Conservation (phyloP, 129 eudicot species). For the Solidago caesia region DNA sequence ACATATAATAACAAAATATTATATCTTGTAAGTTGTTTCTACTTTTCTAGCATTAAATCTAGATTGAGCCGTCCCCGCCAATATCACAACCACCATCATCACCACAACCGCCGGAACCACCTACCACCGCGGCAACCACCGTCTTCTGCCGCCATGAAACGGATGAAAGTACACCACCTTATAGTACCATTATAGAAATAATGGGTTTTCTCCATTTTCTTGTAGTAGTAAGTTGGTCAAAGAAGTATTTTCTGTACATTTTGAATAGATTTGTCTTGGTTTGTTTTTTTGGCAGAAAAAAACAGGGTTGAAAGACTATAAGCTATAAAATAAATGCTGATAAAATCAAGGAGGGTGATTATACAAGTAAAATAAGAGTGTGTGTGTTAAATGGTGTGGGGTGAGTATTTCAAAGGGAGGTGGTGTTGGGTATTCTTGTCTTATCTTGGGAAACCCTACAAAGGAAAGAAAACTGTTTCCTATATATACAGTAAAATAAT, state of each 20-base stretch:
- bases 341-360: conserved; percentile 17
- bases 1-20: conserved; percentile 24
- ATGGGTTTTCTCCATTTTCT: conserved; percentile 23
- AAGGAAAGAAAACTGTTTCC: conserved; percentile 31
- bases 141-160: conserved; percentile 14
- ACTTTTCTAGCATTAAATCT: conserved; percentile 33
- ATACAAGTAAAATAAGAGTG: background rate
- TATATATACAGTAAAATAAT: conserved; percentile 16
- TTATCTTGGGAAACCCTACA: conserved; percentile 39
- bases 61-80: conserved; percentile 45
- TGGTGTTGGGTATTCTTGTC: conserved; percentile 30
- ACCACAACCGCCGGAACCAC: background rate
- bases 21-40: background rate
- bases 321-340: conserved; percentile 8
- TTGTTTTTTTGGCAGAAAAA: background rate
- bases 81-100: conserved; percentile 34
- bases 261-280: conserved; percentile 12
- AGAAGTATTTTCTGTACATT: conserved; percentile 26
- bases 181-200: background rate
- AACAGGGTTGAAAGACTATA: conserved; percentile 7
- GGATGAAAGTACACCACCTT: background rate
- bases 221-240: conserved; percentile 15
- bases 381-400: background rate
- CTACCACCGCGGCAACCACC: conserved; percentile 8
- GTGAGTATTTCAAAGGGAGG: conserved; percentile 25